These are phyloP conservation scores for Chlorella sp. DNA, from an alignment of 139 green algal species.

Conservation along the genomic window DNA sequence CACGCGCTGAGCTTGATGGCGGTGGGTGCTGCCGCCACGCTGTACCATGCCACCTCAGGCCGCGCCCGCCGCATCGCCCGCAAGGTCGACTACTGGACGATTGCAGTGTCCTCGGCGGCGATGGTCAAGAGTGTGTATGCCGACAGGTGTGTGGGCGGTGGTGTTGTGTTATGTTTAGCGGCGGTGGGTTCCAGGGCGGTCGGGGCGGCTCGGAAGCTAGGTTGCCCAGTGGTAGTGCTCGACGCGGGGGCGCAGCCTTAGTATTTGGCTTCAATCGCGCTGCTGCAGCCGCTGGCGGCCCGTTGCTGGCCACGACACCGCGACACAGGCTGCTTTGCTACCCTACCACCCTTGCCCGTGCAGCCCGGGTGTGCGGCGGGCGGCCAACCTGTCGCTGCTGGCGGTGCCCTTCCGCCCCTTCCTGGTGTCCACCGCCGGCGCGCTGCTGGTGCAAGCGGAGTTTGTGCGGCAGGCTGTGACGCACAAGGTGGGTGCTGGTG, in stretches of 20 bases:
- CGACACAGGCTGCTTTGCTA: too few species aligned
- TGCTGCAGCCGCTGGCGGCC: too few species aligned
- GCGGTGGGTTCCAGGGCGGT: too few species aligned
- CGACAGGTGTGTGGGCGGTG: not conserved
- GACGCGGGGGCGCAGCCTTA: too few species aligned
- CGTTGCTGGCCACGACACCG: too few species aligned
- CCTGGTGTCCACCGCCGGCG: conserved; percentile 38
- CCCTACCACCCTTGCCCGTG: too few species aligned
- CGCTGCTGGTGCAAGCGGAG: conserved; percentile 55
- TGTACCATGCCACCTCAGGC: conserved; percentile 67
- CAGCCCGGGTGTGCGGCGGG: not conserved
- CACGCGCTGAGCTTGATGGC: conserved; percentile 64
- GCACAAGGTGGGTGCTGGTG: conserved; percentile 5
- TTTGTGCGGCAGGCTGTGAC: conserved; percentile 24
- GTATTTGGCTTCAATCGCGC: too few species aligned
- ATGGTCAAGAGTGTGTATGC: conserved; percentile 52
- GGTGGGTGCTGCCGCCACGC: conserved; percentile 51
- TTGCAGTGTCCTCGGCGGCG: not conserved
- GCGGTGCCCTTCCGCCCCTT: conserved; percentile 76
- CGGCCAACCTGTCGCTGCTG: conserved; percentile 49
- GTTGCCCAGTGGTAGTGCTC: too few species aligned
- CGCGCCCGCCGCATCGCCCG: conserved; percentile 50
- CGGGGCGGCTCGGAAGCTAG: too few species aligned
- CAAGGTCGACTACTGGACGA: conserved; percentile 79
- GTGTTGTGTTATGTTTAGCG: too few species aligned